These are phyloP conservation scores for Cicer pinnatifidum DNA, from an alignment of 306 rosid species.

Conservation along the genomic window DNA sequence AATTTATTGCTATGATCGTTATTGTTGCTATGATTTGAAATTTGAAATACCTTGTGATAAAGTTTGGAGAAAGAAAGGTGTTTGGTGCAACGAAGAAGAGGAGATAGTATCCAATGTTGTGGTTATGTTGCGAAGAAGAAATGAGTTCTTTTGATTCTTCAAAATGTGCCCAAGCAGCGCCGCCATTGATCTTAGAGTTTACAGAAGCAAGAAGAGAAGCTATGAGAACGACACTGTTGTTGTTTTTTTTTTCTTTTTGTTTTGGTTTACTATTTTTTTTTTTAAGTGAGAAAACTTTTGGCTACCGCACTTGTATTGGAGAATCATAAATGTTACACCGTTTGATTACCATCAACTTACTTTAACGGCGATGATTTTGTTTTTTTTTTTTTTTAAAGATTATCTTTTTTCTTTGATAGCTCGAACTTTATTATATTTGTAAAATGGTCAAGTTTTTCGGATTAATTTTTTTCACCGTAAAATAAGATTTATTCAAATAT, in stretches of 20 bases:
- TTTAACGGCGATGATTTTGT: too few relatives aligned
- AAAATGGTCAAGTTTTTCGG: too few relatives aligned
- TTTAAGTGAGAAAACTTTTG: too few relatives aligned
- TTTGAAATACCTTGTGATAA: slow-evolving; percentile 42
- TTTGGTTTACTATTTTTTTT: too few relatives aligned
- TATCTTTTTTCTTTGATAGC: too few relatives aligned
- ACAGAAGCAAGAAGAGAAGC: not conserved
- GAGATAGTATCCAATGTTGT: slow-evolving; percentile 18
- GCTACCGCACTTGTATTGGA: too few relatives aligned
- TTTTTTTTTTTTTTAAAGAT: too few relatives aligned
- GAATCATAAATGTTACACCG: too few relatives aligned
- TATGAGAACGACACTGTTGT: not conserved
- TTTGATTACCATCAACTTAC: too few relatives aligned
- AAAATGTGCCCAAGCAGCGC: slow-evolving; percentile 37
- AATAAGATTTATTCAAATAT: too few relatives aligned
- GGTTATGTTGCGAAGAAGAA: slow-evolving; percentile 30
- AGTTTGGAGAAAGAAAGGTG: slow-evolving; percentile 15
- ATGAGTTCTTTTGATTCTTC: slow-evolving; percentile 38
- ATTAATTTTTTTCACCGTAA: too few relatives aligned
- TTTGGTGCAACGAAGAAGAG: slow-evolving; percentile 18
- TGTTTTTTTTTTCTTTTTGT: not conserved
- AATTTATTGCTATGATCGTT: not conserved
- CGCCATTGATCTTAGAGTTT: slow-evolving; percentile 38
- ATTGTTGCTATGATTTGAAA: not conserved
- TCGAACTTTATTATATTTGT: too few relatives aligned